A percentile compares a stretch with the other conserved stretches of the same genome.
Conservation (phyloP, 73 alveolate genomes). For the Paramecium sonneborni region DNA sequence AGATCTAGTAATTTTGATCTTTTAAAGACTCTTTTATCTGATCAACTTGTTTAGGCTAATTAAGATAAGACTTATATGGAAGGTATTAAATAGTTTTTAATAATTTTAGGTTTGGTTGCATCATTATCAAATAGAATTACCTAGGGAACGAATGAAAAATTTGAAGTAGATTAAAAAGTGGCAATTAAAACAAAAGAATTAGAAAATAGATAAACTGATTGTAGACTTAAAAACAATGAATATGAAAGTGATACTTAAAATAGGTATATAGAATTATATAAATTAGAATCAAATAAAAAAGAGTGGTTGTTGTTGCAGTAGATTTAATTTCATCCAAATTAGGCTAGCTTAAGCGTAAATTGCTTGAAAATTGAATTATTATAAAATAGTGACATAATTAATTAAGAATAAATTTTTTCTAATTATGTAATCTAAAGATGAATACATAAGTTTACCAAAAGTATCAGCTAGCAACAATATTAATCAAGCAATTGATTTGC, state of each 20-base stretch:
- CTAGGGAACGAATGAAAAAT: slow-evolving; percentile 3
- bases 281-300: slow-evolving; percentile 18
- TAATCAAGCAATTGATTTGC: neutral
- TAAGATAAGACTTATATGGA: slow-evolving; percentile 36
- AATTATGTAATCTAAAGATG: neutral
- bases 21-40: neutral
- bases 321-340: slow-evolving; percentile 55
- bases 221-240: slow-evolving; percentile 33
- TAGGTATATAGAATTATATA: neutral
- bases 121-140: slow-evolving; percentile 14
- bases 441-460: neutral
- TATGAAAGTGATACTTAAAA: neutral
- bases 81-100: neutral
- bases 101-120: neutral
- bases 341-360: slow-evolving; percentile 22
- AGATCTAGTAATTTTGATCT: neutral
- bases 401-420: neutral
- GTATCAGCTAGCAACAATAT: neutral
- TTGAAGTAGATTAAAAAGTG: slow-evolving; percentile 28
- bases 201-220: slow-evolving; percentile 31
- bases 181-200: neutral
- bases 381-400: neutral
- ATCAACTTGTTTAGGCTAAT: slow-evolving; percentile 29
- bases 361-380: slow-evolving; percentile 36
- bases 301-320: slow-evolving; percentile 31